phyloP scores from a whole-genome alignment of 1,284 basidiomycete genomes.

The Violaceomyces palustris region DNA sequence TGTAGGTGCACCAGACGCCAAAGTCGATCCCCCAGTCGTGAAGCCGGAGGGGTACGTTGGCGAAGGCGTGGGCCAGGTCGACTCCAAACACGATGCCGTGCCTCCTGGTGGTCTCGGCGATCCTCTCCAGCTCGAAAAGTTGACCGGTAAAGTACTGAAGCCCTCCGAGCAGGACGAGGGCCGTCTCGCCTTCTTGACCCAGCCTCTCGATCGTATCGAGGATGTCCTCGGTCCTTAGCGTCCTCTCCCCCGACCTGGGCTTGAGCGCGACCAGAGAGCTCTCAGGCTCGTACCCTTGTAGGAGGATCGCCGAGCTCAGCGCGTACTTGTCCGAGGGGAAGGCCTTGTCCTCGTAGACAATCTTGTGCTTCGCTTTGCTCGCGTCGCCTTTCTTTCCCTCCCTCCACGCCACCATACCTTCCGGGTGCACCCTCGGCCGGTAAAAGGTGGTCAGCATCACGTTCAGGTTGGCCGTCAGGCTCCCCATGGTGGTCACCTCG shows the following conservation, averaged over 20 bases:
- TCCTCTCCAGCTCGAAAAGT: conserved; percentile 76
- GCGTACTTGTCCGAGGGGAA: conserved; percentile 98
- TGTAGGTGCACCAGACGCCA: conserved; percentile 60
- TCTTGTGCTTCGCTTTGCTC: conserved; percentile 64
- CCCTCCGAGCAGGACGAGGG: conserved; percentile 42
- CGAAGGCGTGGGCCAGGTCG: conserved; percentile 91
- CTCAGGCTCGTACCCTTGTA: conserved; percentile 73
- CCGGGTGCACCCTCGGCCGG: conserved; percentile 63
- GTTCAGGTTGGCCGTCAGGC: conserved; percentile 89
- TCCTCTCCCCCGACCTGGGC: conserved; percentile 77
- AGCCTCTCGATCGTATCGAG: conserved; percentile 63
- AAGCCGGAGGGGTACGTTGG: conserved; percentile 82
- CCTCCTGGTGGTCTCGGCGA: conserved; percentile 68
- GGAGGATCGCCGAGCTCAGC: conserved; percentile 75
- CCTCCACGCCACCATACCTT: conserved; percentile 5
- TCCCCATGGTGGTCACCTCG: conserved; percentile 91
- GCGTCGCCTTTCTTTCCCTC: conserved; percentile 13
- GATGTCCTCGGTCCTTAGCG: conserved; percentile 85
- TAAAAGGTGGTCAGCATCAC: conserved; percentile 91
- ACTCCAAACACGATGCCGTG: conserved; percentile 88
- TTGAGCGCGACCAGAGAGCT: conserved; percentile 72
- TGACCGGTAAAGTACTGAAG: conserved; percentile 96
- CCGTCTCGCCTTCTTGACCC: conserved; percentile 38
- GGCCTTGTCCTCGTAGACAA: conserved; percentile 86
- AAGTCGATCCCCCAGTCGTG: conserved; percentile 95